These are phyloP conservation scores for Posidonia australis DNA, from an alignment of 106 monocot species.

Conservation along the genomic window DNA sequence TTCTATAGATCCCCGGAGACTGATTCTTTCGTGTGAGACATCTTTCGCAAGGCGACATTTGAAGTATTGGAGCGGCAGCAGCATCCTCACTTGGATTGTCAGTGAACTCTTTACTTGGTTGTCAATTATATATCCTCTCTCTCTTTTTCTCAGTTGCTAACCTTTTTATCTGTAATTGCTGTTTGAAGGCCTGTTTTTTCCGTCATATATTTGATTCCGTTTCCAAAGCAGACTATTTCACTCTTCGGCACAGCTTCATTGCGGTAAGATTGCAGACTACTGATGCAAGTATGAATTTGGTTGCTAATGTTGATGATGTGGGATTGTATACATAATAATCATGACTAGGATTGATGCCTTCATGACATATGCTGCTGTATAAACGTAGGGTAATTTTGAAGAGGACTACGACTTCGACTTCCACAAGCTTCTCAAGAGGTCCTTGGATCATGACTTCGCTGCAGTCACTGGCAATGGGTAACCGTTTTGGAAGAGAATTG, in stretches of 20 bases:
- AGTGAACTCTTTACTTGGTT: slow-evolving; percentile 8
- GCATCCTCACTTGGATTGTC: slow-evolving; percentile 32
- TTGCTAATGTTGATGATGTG: too few relatives aligned
- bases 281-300: too few relatives aligned
- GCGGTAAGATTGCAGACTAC: slow-evolving; percentile 25
- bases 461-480: slow-evolving; percentile 36
- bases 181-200: slow-evolving; percentile 33
- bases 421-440: slow-evolving; percentile 34
- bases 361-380: background rate
- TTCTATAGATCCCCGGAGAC: slow-evolving; percentile 32
- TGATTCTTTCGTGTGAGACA: slow-evolving; percentile 30
- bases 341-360: background rate
- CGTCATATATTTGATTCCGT: slow-evolving; percentile 34
- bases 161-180: background rate
- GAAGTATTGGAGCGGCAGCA: slow-evolving; percentile 35
- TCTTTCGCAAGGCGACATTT: slow-evolving; percentile 42
- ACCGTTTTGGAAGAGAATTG: background rate
- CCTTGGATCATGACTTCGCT: slow-evolving; percentile 43
- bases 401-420: slow-evolving; percentile 23
- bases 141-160: background rate
- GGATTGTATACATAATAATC: too few relatives aligned
- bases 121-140: background rate
- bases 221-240: slow-evolving; percentile 52
- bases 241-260: slow-evolving; percentile 46
- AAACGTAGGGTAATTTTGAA: slow-evolving; percentile 15